Percentiles rank a stretch among this genome's conserved stretches.
Conservation (phyloP, 495 filamentous ascomycete species). For the Tetracladium marchalianum region DNA sequence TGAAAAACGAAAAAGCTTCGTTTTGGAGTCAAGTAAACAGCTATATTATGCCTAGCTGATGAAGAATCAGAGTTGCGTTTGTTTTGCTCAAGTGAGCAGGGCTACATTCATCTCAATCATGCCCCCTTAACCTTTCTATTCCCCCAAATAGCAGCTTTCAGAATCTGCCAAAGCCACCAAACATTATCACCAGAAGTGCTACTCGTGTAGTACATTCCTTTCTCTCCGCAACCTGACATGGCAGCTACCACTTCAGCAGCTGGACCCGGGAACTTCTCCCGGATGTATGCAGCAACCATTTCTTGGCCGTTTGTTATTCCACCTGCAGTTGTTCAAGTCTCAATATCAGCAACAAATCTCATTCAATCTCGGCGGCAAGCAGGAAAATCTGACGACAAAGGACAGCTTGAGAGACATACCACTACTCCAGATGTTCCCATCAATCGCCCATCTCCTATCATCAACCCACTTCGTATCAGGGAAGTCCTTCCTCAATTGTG, state of each 20-base stretch:
- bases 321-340: constrained; percentile 30
- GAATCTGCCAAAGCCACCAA: constrained; percentile 27
- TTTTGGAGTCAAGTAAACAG: too few relatives aligned
- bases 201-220: constrained; percentile 32
- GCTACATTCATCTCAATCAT: background rate
- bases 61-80: too few relatives aligned
- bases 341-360: background rate
- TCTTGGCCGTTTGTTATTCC: constrained; percentile 57
- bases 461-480: constrained; percentile 35
- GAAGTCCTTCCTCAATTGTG: constrained; percentile 30
- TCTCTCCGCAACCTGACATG: constrained; percentile 40
- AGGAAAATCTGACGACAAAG: background rate
- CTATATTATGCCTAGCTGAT: too few relatives aligned
- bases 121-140: constrained; percentile 21
- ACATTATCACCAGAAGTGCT: constrained; percentile 22
- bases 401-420: constrained; percentile 29
- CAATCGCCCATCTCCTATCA: constrained; percentile 37
- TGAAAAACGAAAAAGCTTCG: too few relatives aligned
- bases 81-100: background rate
- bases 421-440: constrained; percentile 52
- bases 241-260: constrained; percentile 37
- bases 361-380: background rate
- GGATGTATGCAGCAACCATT: constrained; percentile 44
- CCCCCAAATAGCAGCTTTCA: constrained; percentile 25
- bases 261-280: constrained; percentile 34